These are phyloP conservation scores for Apocynum venetum DNA, from an alignment of 257 asterid species.

Conservation along the genomic window DNA sequence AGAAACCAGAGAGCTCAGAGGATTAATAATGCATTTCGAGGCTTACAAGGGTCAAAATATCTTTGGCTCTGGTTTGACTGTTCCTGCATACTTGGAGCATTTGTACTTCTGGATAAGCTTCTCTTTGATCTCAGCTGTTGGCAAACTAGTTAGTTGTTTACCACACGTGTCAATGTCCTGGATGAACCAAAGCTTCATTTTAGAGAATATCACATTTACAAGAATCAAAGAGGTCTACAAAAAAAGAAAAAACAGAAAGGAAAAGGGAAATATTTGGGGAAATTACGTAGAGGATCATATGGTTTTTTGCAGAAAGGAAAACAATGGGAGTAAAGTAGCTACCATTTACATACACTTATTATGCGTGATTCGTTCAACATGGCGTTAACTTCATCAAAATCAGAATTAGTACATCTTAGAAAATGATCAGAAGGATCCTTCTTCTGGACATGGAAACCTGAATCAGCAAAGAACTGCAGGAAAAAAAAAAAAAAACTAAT, in stretches of 20 bases:
- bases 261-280: neutral
- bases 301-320: constrained; percentile 8
- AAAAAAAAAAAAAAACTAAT: neutral
- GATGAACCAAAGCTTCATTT: neutral
- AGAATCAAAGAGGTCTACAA: no score
- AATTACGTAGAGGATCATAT: no score
- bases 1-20: neutral
- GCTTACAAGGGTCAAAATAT: constrained; percentile 47
- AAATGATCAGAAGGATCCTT: constrained; percentile 90
- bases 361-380: constrained; percentile 46
- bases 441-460: constrained; percentile 78
- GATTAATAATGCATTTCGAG: neutral
- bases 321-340: neutral
- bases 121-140: constrained; percentile 63
- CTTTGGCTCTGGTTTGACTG: constrained; percentile 37
- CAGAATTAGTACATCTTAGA: constrained; percentile 77
- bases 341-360: constrained; percentile 32
- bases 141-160: constrained; percentile 22
- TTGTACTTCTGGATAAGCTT: constrained; percentile 62
- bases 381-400: constrained; percentile 62
- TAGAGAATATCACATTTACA: no score
- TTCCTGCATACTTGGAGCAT: constrained; percentile 39
- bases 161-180: constrained; percentile 34
- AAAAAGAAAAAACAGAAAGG: no score
- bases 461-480: constrained; percentile 79